These are phyloP conservation scores for Hondaea fermentalgiana DNA, from an alignment of 108 stramenopile species.

Conservation along the genomic window DNA sequence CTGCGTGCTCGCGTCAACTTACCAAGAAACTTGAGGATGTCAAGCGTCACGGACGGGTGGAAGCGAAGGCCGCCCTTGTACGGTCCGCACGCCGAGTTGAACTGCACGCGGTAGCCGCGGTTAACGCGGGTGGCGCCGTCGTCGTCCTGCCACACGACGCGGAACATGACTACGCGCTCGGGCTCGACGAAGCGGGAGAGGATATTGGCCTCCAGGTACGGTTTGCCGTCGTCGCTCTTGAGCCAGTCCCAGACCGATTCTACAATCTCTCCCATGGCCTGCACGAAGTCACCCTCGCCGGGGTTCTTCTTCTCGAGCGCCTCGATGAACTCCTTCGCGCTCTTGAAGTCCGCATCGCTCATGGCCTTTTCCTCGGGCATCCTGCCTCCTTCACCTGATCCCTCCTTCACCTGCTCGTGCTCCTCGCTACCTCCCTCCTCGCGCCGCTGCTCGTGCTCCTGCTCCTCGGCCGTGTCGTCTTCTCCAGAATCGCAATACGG, in stretches of 20 bases:
- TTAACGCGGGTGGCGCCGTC: slow-evolving; percentile 65
- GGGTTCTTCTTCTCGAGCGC: neutral
- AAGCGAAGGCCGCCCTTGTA: slow-evolving; percentile 86
- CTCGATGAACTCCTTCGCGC: neutral
- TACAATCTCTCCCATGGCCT: neutral
- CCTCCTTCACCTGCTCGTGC: too few species aligned
- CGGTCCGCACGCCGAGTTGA: slow-evolving; percentile 76
- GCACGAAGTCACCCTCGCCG: neutral
- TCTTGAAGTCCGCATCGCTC: neutral
- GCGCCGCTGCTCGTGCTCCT: too few species aligned
- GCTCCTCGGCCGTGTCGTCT: too few species aligned
- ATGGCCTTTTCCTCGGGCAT: neutral
- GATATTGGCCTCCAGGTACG: neutral
- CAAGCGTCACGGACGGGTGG: slow-evolving; percentile 72
- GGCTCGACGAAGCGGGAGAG: slow-evolving; percentile 63
- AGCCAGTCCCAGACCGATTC: neutral
- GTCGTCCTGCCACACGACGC: slow-evolving; percentile 77
- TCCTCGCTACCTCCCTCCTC: too few species aligned
- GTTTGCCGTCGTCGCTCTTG: neutral
- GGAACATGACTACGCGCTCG: slow-evolving; percentile 67
- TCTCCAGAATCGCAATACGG: too few species aligned
- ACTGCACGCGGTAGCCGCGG: slow-evolving; percentile 75
- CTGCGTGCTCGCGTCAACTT: neutral
- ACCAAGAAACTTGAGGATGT: slow-evolving; percentile 69
- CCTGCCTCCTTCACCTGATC: neutral